Evolutionary conservation across 345 rosid species (phyloP).

Genomic region (Syzygium oleosum): DNA sequence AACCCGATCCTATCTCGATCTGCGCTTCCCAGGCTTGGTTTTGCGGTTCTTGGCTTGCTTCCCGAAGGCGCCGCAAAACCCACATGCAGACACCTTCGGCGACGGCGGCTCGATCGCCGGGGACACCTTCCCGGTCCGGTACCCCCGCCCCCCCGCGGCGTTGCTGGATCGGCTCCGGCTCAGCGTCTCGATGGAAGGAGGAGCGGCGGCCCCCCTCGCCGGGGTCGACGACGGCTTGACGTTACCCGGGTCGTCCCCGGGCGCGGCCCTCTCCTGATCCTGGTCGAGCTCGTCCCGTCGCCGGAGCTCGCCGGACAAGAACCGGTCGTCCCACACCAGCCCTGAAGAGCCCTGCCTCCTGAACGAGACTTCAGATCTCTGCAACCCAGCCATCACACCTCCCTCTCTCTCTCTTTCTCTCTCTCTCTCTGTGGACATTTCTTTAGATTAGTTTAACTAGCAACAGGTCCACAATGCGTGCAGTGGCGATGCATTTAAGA

Average conservation of each 20-base stretch:
- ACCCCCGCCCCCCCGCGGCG: constrained; percentile 66
- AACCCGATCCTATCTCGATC: constrained; percentile 25
- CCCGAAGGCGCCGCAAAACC: constrained; percentile 60
- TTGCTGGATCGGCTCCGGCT: constrained; percentile 85
- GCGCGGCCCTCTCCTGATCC: background rate
- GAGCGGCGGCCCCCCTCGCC: background rate
- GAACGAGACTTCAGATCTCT: constrained; percentile 80
- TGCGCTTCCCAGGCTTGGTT: constrained; percentile 32
- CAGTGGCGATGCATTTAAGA: background rate
- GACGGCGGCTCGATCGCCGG: constrained; percentile 94
- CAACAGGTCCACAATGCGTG: background rate
- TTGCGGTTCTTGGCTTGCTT: constrained; percentile 37
- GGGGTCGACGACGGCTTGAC: constrained; percentile 14
- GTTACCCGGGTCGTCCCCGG: background rate
- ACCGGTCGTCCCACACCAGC: constrained; percentile 69
- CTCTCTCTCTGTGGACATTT: background rate
- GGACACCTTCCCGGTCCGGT: constrained; percentile 73
- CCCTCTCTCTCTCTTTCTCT: background rate
- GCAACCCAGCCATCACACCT: constrained; percentile 62
- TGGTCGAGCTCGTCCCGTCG: constrained; percentile 9
- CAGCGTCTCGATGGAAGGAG: constrained; percentile 10
- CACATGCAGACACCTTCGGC: constrained; percentile 77
- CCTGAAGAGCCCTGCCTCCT: constrained; percentile 94
- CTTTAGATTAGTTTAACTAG: background rate
- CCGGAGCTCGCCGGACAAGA: constrained; percentile 45